phyloP scores from a whole-genome alignment of 2,329 filamentous ascomycete genomes.

The Diaporthe capsici region DNA sequence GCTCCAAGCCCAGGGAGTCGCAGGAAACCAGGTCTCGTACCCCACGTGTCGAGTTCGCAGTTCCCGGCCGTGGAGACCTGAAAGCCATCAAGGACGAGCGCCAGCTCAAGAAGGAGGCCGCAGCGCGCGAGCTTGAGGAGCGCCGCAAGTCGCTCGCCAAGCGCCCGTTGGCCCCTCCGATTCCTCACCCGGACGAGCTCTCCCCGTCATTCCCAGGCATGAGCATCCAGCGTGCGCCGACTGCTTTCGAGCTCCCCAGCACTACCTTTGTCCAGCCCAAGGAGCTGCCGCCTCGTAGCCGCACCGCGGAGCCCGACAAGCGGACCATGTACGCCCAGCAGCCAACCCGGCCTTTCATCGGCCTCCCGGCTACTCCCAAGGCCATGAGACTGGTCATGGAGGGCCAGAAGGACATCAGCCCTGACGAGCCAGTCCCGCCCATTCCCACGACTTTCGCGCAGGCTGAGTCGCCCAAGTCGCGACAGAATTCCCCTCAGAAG shows the following conservation, averaged over 20 bases:
- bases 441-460: constrained; percentile 65
- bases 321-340: constrained; percentile 65
- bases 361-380: constrained; percentile 90
- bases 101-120: constrained; percentile 78
- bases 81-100: constrained; percentile 71
- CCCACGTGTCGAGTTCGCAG: constrained; percentile 54
- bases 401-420: constrained; percentile 51
- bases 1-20: constrained; percentile 47
- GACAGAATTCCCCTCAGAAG: constrained; percentile 50
- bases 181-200: constrained; percentile 79
- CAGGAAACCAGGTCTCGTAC: constrained; percentile 50
- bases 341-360: constrained; percentile 68
- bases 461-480: constrained; percentile 55
- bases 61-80: constrained; percentile 67
- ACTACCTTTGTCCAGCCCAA: constrained; percentile 56
- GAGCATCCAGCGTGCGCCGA: constrained; percentile 47
- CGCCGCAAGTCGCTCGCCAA: constrained; percentile 86
- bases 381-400: constrained; percentile 88
- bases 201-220: constrained; percentile 51
- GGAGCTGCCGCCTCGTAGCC: constrained; percentile 69
- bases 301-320: constrained; percentile 73
- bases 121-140: constrained; percentile 89
- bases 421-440: constrained; percentile 66
- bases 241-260: constrained; percentile 59
- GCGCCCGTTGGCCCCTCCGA: constrained; percentile 82